Evolutionary conservation across 495 filamentous ascomycete genomes (phyloP), one percentile per base, ranked within the genome.

Genomic region (Aspergillus bertholletiae): DNA sequence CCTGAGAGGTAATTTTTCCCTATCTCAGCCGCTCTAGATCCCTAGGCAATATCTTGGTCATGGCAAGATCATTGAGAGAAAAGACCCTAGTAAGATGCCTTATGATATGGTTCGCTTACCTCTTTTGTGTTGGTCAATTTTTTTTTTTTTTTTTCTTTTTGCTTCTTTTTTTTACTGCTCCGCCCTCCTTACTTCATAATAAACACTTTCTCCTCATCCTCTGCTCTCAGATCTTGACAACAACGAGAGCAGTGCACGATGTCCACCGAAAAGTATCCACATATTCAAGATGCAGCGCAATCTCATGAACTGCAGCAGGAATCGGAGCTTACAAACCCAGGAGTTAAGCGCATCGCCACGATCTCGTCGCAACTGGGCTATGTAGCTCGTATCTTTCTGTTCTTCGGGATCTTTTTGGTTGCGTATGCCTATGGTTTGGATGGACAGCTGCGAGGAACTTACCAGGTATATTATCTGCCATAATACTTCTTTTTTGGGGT

Each of bases 351-450:
- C 7, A 74, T 78, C 28, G 76, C 80, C 55, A 65, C 68, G 7
- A 55, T 82, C 26, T 61, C 70, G 1, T 61, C 71, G 0, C 62
- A 75, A 24, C 64, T 80, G 34, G 67, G 61, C 15, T 39, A 55
- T 1, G 15, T 51, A 8, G 73, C 79, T 63, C 72, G 76, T n/a
- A 47, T 77, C 35, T 62, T 64, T 37, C 62, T 81, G 35, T 81
- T 81, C 64, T 32, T 70, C 11, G 61, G 74, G 18, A 59, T 80
- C 49, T 81, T 80, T 55, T 54, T 82, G 8, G 65, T 80, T 40
- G 76, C 78, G 5, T 82, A 80, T 57, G 75, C 72, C 28, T 83
- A 82, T 49, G 72, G 74, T 11, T 60, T 82, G n/a, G 79, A 82
- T 56, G 77, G 78, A 27, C 68, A 56, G 1, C 66, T 81, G 32